Base-by-base conservation (phyloP, 23 red algal species). In the Chondrus crispus region DNA sequence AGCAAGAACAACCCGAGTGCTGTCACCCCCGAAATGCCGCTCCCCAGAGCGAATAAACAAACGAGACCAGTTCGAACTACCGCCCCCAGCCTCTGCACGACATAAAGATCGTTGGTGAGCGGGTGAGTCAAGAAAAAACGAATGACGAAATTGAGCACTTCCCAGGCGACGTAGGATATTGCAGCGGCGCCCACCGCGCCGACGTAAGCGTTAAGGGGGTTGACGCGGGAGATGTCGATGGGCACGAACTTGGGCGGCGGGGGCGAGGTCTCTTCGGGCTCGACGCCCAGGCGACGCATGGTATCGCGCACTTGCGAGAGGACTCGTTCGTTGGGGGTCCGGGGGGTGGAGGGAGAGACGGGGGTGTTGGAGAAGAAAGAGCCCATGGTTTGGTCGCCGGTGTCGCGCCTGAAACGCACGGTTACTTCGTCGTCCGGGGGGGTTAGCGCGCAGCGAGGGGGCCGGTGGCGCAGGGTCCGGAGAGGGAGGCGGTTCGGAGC, bases 11-110 rank as follows among this genome's bases (percentile, higher is more conserved):
- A 68, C 1, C 89, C 89, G 20, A 92, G 46, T 1, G 77, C 42
- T 3, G 89, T 92, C 16, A 92, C 89, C 9, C 89, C 89, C 40
- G 89, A 84, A 41, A 92, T 84, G 46, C 89, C 89, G 38, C 77
- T 84, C n/a, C 62, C 89, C 26, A 92, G 78, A 22, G 89, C 89
- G 29, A 92, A 52, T 2, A 92, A 30, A 18, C 89, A 82, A 3
- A 92, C 89, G 19, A 92, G 77, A 11, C 7, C 42, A 13, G 89
- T 92, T 37, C 89, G 18, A 9, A 92, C 75, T 18, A 92, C 62
- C 20, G 79, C 89, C 29, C 32, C 40, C 20, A 92, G 20, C n/a
- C 89, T 75, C 26, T 84, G 77, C 16, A 92, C 46, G 36, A 92
- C 62, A 46, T 92, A 92, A 54, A 84, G 51, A 46, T 92, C 37